Percentiles rank a stretch among this genome's conserved stretches.
Evolutionary conservation across 805 yeast species (phyloP).

Genomic region (Kuraishia cidri): DNA sequence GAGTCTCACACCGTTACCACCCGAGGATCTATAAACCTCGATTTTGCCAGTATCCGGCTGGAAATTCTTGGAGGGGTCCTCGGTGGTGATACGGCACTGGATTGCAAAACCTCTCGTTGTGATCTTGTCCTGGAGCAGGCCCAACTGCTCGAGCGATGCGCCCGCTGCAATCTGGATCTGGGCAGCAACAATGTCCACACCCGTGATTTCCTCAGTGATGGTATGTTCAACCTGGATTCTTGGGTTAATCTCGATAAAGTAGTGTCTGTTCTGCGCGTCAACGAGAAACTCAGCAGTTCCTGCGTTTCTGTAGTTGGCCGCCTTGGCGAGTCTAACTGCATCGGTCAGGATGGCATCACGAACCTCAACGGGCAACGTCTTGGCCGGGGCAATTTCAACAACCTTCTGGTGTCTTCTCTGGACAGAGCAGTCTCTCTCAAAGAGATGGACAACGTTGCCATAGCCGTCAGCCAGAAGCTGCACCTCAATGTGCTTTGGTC

Average conservation of each 20-base stretch:
- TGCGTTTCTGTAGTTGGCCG: slow-evolving; percentile 90
- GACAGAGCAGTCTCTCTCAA: slow-evolving; percentile 98
- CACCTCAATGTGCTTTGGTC: slow-evolving; percentile 96
- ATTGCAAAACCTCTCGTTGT: slow-evolving; percentile 97
- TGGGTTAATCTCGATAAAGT: slow-evolving; percentile 97
- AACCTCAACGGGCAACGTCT: slow-evolving; percentile 71
- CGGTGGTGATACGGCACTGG: slow-evolving; percentile 98
- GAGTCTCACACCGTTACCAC: slow-evolving; percentile 98
- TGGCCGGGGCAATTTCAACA: slow-evolving; percentile 97
- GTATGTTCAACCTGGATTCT: slow-evolving; percentile 98
- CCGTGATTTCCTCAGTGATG: slow-evolving; percentile 97
- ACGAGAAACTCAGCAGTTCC: slow-evolving; percentile 98
- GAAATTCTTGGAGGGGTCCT: slow-evolving; percentile 93
- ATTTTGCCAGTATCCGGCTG: slow-evolving; percentile 98
- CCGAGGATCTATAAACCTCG: slow-evolving; percentile 96
- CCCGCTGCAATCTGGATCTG: slow-evolving; percentile 99
- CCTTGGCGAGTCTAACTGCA: slow-evolving; percentile 85
- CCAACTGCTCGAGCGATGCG: slow-evolving; percentile 85
- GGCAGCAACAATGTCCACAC: slow-evolving; percentile 95
- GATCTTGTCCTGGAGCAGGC: slow-evolving; percentile 88
- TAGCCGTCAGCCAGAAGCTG: slow-evolving; percentile 89
- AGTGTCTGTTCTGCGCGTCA: slow-evolving; percentile 88
- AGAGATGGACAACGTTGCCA: slow-evolving; percentile 92
- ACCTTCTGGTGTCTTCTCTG: slow-evolving; percentile 99
- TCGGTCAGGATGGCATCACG: slow-evolving; percentile 91